Conservation (phyloP, 2,329 filamentous ascomycete species). For the Plectosphaerella cucumerina region DNA sequence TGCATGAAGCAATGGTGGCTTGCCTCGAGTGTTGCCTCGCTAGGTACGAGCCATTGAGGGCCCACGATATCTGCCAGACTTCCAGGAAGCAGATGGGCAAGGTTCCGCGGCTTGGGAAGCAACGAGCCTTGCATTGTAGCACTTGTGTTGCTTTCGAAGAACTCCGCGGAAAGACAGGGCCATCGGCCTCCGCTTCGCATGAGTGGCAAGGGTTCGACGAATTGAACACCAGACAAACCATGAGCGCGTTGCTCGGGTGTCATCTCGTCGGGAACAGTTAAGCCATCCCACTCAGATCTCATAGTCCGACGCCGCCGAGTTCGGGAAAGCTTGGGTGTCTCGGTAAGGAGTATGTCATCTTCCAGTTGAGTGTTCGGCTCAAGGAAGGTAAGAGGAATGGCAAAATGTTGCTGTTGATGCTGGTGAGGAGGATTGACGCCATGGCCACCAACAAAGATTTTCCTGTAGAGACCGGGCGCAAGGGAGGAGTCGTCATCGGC, state of each 20-base stretch:
- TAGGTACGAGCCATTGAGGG: slow-evolving; percentile 11
- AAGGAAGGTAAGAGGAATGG: background rate
- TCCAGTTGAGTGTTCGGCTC: background rate
- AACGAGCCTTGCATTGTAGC: slow-evolving; percentile 40
- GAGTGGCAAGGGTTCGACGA: background rate
- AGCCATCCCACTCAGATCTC: too few relatives aligned
- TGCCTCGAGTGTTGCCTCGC: slow-evolving; percentile 7
- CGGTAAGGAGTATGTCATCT: background rate
- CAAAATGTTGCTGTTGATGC: background rate
- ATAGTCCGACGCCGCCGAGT: too few relatives aligned
- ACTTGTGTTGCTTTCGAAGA: slow-evolving; percentile 34
- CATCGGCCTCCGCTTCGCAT: slow-evolving; percentile 20
- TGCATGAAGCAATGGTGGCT: slow-evolving; percentile 20
- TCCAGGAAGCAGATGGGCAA: slow-evolving; percentile 25
- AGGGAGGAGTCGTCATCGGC: too few relatives aligned
- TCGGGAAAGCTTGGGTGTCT: too few relatives aligned
- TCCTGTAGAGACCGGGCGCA: too few relatives aligned
- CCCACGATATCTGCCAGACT: slow-evolving; percentile 24
- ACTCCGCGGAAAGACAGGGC: slow-evolving; percentile 22
- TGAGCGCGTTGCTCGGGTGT: too few relatives aligned
- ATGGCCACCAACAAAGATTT: background rate
- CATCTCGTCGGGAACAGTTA: too few relatives aligned
- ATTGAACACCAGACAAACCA: background rate
- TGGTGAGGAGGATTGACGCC: background rate
- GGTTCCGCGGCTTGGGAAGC: slow-evolving; percentile 32